phyloP scores from a whole-genome alignment of 225 moss, liverwort and hornwort genomes.

The Bryoerythrophyllum caledonicum region DNA sequence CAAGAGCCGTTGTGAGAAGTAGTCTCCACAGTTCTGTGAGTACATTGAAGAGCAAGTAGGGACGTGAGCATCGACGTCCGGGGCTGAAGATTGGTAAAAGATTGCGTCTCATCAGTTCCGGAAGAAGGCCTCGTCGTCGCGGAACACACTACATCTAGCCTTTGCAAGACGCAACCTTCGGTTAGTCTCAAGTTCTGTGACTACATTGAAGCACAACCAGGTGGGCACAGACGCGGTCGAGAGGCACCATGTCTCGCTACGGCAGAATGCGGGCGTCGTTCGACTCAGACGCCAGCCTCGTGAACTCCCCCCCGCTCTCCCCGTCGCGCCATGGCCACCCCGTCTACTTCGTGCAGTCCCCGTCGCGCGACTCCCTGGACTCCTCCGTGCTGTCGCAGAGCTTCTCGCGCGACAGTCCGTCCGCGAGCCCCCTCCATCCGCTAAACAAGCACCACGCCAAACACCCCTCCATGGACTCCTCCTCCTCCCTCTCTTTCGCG shows the following conservation, averaged over 20 bases:
- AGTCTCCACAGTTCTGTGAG: no score
- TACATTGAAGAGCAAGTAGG: no score
- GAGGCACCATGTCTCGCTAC: conserved; percentile 41
- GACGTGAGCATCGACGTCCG: no score
- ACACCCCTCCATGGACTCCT: conserved; percentile 47
- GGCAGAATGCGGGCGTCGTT: conserved; percentile 65
- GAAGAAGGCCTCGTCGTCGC: no score
- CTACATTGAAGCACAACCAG: no score
- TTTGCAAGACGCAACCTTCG: no score
- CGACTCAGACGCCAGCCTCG: conserved; percentile 55
- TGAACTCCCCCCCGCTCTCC: conserved; percentile 52
- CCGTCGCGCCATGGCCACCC: conserved; percentile 66
- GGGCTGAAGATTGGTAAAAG: no score
- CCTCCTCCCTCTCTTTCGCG: conserved; percentile 40
- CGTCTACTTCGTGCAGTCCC: conserved; percentile 81
- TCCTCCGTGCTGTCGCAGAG: conserved; percentile 55
- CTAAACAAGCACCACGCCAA: conserved; percentile 51
- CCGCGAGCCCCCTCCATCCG: conserved; percentile 66
- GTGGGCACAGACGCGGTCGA: no score
- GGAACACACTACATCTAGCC: no score
- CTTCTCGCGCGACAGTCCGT: conserved; percentile 69
- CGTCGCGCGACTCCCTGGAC: conserved; percentile 79
- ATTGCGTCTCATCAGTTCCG: no score
- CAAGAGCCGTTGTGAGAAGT: no score
- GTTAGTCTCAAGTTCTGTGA: no score